Evolutionary conservation across 495 filamentous ascomycete genomes (phyloP).

Genomic region (Lasiosphaeris hirsuta): DNA sequence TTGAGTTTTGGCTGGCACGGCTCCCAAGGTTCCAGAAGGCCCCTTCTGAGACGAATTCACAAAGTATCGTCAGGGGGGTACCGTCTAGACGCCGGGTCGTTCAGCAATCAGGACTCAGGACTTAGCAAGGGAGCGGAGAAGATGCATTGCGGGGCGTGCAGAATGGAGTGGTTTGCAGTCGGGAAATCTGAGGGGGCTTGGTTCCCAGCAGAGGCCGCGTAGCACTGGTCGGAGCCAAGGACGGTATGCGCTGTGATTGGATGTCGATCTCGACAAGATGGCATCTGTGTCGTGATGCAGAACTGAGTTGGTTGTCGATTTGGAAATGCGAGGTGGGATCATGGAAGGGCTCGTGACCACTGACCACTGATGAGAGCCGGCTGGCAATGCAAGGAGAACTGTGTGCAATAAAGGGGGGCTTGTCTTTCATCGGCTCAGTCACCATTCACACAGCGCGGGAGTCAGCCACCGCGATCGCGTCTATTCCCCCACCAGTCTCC

Average conservation of each 20-base stretch:
- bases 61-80: constrained; percentile 7
- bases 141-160: constrained; percentile 5
- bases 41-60: constrained; percentile 22
- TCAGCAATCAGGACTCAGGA: constrained; percentile 4
- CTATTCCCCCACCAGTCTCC: no score
- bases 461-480: no score
- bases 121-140: constrained; percentile 7
- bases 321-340: background rate
- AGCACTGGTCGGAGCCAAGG: background rate
- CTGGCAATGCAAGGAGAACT: background rate
- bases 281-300: no score
- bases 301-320: background rate
- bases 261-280: no score
- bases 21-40: constrained; percentile 20
- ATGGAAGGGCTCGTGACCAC: background rate
- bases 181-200: constrained; percentile 5
- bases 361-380: background rate
- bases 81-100: constrained; percentile 9
- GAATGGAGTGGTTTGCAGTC: background rate
- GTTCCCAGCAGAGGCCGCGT: background rate
- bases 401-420: background rate
- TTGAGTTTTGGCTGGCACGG: constrained; percentile 6
- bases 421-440: background rate
- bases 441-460: background rate
- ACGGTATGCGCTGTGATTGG: background rate